Evolutionary conservation across 2,329 filamentous ascomycete species (phyloP), one percentile per base, ranked within the genome.

Genomic region (Alternaria longipes): DNA sequence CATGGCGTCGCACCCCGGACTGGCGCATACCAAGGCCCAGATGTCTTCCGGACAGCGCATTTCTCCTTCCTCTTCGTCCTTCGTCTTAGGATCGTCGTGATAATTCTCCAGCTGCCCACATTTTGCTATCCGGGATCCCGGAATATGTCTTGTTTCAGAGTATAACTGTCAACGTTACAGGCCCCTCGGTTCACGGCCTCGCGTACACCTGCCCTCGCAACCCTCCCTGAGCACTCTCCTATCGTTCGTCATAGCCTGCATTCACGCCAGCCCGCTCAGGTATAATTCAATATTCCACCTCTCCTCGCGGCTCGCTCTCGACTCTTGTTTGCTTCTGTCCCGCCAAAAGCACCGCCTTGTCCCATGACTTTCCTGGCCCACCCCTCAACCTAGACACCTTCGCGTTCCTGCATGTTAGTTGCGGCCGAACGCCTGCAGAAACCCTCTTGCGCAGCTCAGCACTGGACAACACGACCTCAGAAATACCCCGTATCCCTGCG

Each of bases 231-330:
- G 40, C 56, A 46, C 42, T 28, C 56, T 59, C 58, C 58, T 63
- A 59, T 58, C 62, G 56, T 57, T 64, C 64, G 64, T 65, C 64
- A 62, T 64, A 49, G 53, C 52, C 56, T 56, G 60, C 60, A 52
- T 54, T 24, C 26, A 54, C 64, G 63, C 64, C 64, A 59, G 64
- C 62, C 62, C 59, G 56, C 58, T 50, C 62, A 57, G 62, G 53
- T 52, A 54, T 41, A 56, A 60, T 54, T 47, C 62, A 62, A 66
- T 66, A 65, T 56, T 63, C 62, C 56, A 46, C 50, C 61, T 50
- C 56, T 56, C 8, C 56, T 56, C 26, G 40, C 62, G 49, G 55
- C 61, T 56, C 55, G 58, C 30, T 36, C 28, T 32, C 20, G 46
- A 32, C 32, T 14, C 46, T 36, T 36, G 12, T 50, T 36, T 50